A percentile compares a stretch with the other conserved stretches of the same genome.
Conservation (phyloP, 2,329 filamentous ascomycete species). For the Stachybotrys chartarum region DNA sequence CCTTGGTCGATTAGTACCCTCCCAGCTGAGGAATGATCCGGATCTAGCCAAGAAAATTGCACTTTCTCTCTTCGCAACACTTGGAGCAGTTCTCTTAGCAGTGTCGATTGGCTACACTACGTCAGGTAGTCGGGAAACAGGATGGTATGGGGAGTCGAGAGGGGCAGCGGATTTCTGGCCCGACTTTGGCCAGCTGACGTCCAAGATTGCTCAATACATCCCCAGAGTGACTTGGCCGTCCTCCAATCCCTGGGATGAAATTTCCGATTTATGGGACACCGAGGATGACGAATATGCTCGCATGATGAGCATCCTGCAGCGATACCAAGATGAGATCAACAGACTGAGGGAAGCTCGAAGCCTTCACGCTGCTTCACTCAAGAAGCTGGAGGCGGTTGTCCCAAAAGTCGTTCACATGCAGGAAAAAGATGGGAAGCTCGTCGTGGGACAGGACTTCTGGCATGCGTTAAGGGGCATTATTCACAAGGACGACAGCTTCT, state of each 20-base stretch:
- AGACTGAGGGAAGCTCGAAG: slow-evolving; percentile 19
- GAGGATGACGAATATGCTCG: slow-evolving; percentile 10
- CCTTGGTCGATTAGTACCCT: slow-evolving; percentile 4
- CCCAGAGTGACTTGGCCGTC: slow-evolving; percentile 20
- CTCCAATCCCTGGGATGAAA: slow-evolving; percentile 10
- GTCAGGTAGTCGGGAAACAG: background rate
- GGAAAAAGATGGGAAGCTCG: slow-evolving; percentile 40
- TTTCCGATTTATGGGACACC: slow-evolving; percentile 3
- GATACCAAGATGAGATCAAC: slow-evolving; percentile 21
- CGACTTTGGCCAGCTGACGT: slow-evolving; percentile 6
- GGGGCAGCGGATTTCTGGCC: slow-evolving; percentile 3
- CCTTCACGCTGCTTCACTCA: slow-evolving; percentile 28
- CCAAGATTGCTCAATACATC: slow-evolving; percentile 13
- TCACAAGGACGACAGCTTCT: slow-evolving; percentile 36
- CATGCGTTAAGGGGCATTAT: slow-evolving; percentile 53
- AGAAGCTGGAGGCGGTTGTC: slow-evolving; percentile 40
- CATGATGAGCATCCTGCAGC: slow-evolving; percentile 14
- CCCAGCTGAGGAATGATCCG: background rate
- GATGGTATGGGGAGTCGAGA: background rate
- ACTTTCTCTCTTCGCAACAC: background rate
- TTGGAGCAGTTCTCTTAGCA: background rate
- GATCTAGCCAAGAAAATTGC: background rate
- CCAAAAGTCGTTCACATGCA: slow-evolving; percentile 52
- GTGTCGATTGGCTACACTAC: background rate
- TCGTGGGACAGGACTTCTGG: slow-evolving; percentile 58